Evolutionary conservation across 371 early-diverging fungal species (phyloP), one percentile per base, ranked within the genome.

Genomic region (Syncephalastrum racemosum): DNA sequence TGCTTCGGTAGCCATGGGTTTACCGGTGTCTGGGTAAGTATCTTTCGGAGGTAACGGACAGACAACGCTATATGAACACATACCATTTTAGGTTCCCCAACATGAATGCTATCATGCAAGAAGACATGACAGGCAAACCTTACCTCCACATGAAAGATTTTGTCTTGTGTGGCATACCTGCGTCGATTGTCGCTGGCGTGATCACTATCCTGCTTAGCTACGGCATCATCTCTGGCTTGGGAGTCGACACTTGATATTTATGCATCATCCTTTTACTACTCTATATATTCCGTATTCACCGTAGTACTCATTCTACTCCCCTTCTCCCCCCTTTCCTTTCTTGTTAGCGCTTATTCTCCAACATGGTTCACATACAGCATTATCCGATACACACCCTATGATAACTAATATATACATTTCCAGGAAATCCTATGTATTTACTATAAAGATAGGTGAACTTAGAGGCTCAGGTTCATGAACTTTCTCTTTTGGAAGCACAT

Each of bases 401-500:
- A 7, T 5, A 5, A 31, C 36, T 5, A 5, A 31, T 31, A 31
- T 10, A 12, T 31, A 31, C 36, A 31, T 31, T 31, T 31, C 36
- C 36, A 31, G 12, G 36, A 31, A 31, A 31, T 7, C 36, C 10
- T 8, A 8, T 31, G 36, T 31, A 31, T 31, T 31, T 31, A 31
- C 36, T 31, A 31, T 31, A 31, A 42, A 15, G 48, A 41, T 47
- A 40, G 40, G 24, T 59, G n/a, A n/a, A n/a, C n/a, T 47, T 62
- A 63, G 52, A 63, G 54, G 46, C 63, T 62, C 79, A 90, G 86
- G 68, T 89, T 89, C 97, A 98, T 97, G 66, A 98, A 98, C 83
- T 95, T 93, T 69, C 96, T 82, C 87, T 96, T 97, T 59, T 91
- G 85, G 80, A 98, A 98, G 67, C 92, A 88, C 87, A 96, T 84